Conservation (phyloP, 805 yeast species). For the Grigorovia humatica region DNA sequence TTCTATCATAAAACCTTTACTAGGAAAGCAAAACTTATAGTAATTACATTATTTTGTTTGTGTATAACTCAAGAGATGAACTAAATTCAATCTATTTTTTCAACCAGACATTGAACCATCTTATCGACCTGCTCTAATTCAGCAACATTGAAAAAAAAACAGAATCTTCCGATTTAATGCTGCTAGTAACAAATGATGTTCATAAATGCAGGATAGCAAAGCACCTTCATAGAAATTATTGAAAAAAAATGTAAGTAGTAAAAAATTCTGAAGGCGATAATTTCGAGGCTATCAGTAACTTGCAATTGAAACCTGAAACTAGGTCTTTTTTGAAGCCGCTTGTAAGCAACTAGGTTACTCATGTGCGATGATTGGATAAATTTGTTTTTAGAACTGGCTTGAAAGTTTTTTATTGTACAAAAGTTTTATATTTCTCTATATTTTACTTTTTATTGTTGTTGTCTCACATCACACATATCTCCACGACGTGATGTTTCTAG, state of each 20-base stretch:
- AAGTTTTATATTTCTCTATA: background rate
- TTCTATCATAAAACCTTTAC: no score
- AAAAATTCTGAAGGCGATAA: background rate
- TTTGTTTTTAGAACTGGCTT: background rate
- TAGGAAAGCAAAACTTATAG: background rate
- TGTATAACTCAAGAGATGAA: background rate
- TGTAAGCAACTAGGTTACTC: no score
- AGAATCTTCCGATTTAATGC: background rate
- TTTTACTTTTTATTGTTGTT: background rate
- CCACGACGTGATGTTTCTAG: slow-evolving; percentile 54
- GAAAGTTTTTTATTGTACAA: background rate
- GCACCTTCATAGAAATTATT: no score
- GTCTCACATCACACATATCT: slow-evolving; percentile 35
- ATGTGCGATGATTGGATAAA: no score
- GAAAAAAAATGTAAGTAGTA: no score
- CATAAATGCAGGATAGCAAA: no score
- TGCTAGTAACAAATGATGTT: no score
- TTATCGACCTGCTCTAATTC: background rate
- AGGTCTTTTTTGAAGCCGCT: background rate
- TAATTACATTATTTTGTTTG: no score
- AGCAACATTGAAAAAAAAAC: background rate
- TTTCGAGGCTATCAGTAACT: no score
- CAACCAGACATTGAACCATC: background rate
- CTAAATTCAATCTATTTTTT: background rate
- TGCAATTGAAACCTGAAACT: no score